Percentiles rank a stretch among this genome's conserved stretches.
Evolutionary conservation across 1,139 yeast genomes (phyloP).

Genomic region (Kazachstania sp.): DNA sequence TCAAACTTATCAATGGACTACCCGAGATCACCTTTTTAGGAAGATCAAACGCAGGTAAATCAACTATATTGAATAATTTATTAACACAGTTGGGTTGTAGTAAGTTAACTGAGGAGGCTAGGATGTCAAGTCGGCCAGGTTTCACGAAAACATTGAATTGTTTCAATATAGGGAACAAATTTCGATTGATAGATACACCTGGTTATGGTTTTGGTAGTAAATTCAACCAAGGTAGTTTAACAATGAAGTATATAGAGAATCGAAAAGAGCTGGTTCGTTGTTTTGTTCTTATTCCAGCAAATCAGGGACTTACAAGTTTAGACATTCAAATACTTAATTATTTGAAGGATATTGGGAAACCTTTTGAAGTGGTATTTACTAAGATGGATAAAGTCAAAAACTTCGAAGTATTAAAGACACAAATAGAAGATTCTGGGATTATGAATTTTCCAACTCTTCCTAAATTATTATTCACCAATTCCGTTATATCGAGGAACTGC

Average conservation of each 20-base stretch:
- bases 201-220: slow-evolving; percentile 71
- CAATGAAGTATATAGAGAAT: slow-evolving; percentile 49
- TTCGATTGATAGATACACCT: slow-evolving; percentile 72
- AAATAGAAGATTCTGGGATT: slow-evolving; percentile 26
- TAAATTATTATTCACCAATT: slow-evolving; percentile 35
- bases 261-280: slow-evolving; percentile 49
- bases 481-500: slow-evolving; percentile 25
- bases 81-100: slow-evolving; percentile 33
- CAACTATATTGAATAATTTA: slow-evolving; percentile 58
- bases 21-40: slow-evolving; percentile 76
- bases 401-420: slow-evolving; percentile 18
- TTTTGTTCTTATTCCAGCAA: slow-evolving; percentile 53
- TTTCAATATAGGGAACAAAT: slow-evolving; percentile 53
- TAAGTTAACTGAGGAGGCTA: slow-evolving; percentile 38
- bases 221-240: slow-evolving; percentile 58
- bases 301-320: slow-evolving; percentile 46
- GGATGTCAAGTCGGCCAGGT: slow-evolving; percentile 56
- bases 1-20: slow-evolving; percentile 25
- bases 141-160: slow-evolving; percentile 71
- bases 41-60: slow-evolving; percentile 78
- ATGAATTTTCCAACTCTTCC: slow-evolving; percentile 31
- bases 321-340: slow-evolving; percentile 48
- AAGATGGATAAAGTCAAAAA: slow-evolving; percentile 52
- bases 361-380: slow-evolving; percentile 69
- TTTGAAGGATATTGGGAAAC: slow-evolving; percentile 47